Base-by-base conservation (phyloP, 129 eudicot genomes). In the Escallonia rubra region DNA sequence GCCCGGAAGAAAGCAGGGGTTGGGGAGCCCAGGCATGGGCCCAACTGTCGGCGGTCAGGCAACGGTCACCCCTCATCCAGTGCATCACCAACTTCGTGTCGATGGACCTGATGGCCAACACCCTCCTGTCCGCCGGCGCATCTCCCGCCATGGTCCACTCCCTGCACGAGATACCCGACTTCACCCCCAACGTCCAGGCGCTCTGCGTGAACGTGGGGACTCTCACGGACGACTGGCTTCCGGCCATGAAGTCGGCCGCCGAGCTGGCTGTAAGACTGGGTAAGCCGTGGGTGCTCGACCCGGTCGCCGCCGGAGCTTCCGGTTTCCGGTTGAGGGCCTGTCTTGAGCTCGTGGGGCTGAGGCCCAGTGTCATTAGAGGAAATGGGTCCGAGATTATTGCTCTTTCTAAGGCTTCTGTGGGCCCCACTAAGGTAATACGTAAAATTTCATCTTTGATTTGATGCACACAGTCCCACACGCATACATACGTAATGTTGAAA, bases 261-360 rank as follows among this genome's bases (percentile, higher is more conserved):
- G 73, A 67, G 65, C 51, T 82, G 38, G 95, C 98, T 0, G 69
- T 52, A 13, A 41, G 23, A 71, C 8, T 40, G 12, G 76, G 76
- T 1, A 86, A 76, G 77, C 98, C 96, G 0, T 93, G 98, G 98
- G 95, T 89, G 59, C 91, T 93, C 47, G 98, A 93, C 78, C 98
- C 98, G 3, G 98, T 85, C 6, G 96, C 98, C 10, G 95, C 88
- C 50, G 96, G 98, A 0, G 87, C 86, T 64, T 80, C 95, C 2
- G 14, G 68, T 57, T 93, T 86, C 63, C 70, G 98, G 76, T 52
- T 93, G 15, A 75, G 80, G 61, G 96, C 96, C 43, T 89, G 98
- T 69, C 74, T 89, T 72, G 92, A 93, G 56, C 70, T 89, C 52
- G 69, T 93, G 57, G 71, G 45, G 43, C 69, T 89, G 67, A 80